A percentile compares a stretch with the other conserved stretches of the same genome.
These are phyloP conservation scores for Ceratobasidium theobromae DNA, from an alignment of 1,284 basidiomycete species.

Conservation along the genomic window DNA sequence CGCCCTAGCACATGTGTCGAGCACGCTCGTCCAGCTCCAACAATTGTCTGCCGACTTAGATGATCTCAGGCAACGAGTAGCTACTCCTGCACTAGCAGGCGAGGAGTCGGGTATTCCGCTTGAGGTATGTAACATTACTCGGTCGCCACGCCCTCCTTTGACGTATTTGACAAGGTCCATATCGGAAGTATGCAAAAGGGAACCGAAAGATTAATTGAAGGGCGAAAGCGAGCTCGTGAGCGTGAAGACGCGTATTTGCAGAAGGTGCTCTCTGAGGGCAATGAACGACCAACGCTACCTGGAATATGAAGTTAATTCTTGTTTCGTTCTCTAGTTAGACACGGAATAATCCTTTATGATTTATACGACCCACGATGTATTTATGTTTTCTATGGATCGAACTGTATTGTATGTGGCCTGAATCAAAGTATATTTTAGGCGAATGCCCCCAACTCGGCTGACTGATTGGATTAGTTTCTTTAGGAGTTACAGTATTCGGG, in stretches of 20 bases:
- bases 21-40: constrained; percentile 26
- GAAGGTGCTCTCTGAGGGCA: constrained; percentile 9
- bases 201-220: constrained; percentile 18
- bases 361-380: constrained; percentile 12
- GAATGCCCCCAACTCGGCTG: too few species aligned
- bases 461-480: too few species aligned
- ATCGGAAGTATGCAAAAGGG: constrained; percentile 31
- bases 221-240: constrained; percentile 8
- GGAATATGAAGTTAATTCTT: background rate
- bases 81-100: constrained; percentile 17
- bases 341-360: constrained; percentile 4
- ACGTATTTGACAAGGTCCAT: constrained; percentile 26
- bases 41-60: constrained; percentile 30
- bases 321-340: background rate
- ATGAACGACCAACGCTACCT: background rate
- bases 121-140: background rate
- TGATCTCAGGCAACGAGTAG: constrained; percentile 30
- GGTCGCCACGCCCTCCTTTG: background rate
- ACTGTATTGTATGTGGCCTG: background rate
- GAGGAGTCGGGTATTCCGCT: constrained; percentile 29
- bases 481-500: too few species aligned
- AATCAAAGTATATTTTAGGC: background rate
- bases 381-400: constrained; percentile 13
- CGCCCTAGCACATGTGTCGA: constrained; percentile 16
- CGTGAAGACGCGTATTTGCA: constrained; percentile 27